A percentile compares a stretch with the other conserved stretches of the same genome.
phyloP scores from a whole-genome alignment of 768 basidiomycete species.

The Calocera viscosa region DNA sequence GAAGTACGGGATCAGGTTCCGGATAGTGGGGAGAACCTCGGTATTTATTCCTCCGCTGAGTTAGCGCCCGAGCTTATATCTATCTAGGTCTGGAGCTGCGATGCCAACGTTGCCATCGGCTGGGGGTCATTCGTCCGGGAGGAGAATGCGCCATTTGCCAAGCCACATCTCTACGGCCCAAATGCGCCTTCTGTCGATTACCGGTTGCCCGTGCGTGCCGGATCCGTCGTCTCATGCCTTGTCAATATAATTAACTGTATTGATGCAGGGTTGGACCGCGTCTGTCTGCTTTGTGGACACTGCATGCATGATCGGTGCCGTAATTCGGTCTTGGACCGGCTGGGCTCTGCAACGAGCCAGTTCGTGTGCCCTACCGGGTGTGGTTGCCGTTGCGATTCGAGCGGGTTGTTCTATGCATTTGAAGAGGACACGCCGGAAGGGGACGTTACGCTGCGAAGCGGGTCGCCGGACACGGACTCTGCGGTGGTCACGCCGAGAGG shows the following conservation, averaged over 20 bases:
- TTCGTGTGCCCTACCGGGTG: not conserved
- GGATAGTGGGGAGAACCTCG: not conserved
- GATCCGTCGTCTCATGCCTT: not conserved
- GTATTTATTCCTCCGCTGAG: not conserved
- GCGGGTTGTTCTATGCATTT: not conserved
- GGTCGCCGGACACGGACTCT: not conserved
- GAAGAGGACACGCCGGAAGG: not conserved
- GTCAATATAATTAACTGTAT: not conserved
- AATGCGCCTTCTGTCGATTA: not conserved
- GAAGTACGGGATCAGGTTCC: not conserved
- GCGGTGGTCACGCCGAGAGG: not conserved
- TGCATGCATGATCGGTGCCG: constrained; percentile 3
- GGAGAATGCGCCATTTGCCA: not conserved
- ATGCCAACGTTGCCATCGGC: not conserved
- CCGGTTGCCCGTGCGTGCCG: not conserved
- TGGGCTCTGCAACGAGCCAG: not conserved
- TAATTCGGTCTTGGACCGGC: not conserved
- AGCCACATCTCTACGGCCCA: not conserved
- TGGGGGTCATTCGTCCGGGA: not conserved
- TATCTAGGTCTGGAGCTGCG: not conserved
- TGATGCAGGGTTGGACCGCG: not conserved
- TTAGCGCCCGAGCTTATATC: not conserved
- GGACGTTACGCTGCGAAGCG: not conserved
- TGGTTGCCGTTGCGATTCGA: not conserved
- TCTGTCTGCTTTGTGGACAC: constrained; percentile 1